Base-by-base conservation (phyloP, 2,329 filamentous ascomycete genomes). In the Phaeosphaeriaceae sp. region DNA sequence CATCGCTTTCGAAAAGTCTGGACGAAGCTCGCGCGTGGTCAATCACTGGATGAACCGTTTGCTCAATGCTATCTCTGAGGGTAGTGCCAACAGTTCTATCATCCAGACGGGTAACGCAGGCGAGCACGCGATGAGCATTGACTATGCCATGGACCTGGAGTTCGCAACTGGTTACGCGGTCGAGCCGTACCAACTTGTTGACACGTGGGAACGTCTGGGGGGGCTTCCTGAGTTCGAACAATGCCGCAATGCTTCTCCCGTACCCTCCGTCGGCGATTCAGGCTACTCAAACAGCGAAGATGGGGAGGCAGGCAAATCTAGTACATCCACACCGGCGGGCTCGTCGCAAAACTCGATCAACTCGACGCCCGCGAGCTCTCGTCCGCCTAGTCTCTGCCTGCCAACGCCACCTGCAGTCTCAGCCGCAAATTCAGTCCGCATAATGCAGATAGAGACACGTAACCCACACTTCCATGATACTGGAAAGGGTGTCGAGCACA, bases 121-220 rank as follows among this genome's bases (percentile, higher is more conserved):
- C 5, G 60, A 67, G 31, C 62, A 67, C 46, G 64, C 64, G 2
- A 65, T 67, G 60, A 57, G 40, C 20, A 40, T 57, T 3, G 51
- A 61, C 4, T 58, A 65, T 2, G 64, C 62, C 9, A 31, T 67
- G 3, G 27, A 53, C 3, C 55, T 67, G 7, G 31, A 44, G 17
- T 67, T 67, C 24, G 58, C 64, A n/a, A 65, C 54, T 0, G 58
- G 58, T 3, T 66, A 63, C 20, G 63, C 63, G 9, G 63, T 66
- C 5, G 63, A 66, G 42, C 63, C 63, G 0, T 65, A 56, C 36
- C 63, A 66, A 20, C 31, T 60, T 17, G 53, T 67, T 33, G 49
- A 66, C 25, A 41, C 48, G 4, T 62, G 57, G 57, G 57, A 65
- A 40, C 52, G 47, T 1, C 58, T 54, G 15, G 48, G 53, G 21